Conservation (phyloP, 2,329 filamentous ascomycete species). For the Trichophyton schoenleinii region DNA sequence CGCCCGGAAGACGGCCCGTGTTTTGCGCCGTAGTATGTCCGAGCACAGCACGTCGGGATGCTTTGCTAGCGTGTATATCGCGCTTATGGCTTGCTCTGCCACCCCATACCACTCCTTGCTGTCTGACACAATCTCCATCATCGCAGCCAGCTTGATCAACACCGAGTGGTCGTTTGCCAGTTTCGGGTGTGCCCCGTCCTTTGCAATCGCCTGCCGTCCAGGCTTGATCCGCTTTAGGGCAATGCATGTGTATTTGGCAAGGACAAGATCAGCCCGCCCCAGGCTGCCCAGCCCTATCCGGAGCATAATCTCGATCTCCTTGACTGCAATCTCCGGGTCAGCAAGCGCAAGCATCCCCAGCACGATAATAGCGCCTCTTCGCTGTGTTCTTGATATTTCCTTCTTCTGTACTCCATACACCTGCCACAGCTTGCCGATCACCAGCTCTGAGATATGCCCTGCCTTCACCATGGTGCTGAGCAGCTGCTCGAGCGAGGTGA, state of each 20-base stretch:
- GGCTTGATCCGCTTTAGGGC: slow-evolving; percentile 85
- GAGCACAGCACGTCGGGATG: slow-evolving; percentile 90
- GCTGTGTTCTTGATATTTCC: slow-evolving; percentile 82
- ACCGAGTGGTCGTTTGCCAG: slow-evolving; percentile 88
- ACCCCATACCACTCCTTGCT: slow-evolving; percentile 93
- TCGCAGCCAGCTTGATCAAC: slow-evolving; percentile 63
- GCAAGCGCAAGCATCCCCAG: slow-evolving; percentile 92
- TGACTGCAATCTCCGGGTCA: slow-evolving; percentile 81
- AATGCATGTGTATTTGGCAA: slow-evolving; percentile 92
- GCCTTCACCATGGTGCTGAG: slow-evolving; percentile 96
- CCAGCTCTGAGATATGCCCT: slow-evolving; percentile 69
- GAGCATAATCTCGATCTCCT: slow-evolving; percentile 89
- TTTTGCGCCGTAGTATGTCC: slow-evolving; percentile 77
- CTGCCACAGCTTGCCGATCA: slow-evolving; percentile 90
- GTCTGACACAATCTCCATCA: slow-evolving; percentile 73
- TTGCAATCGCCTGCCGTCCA: slow-evolving; percentile 66
- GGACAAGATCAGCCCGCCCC: slow-evolving; percentile 68
- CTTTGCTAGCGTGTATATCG: slow-evolving; percentile 86
- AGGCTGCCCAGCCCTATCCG: slow-evolving; percentile 73
- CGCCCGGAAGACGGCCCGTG: slow-evolving; percentile 61
- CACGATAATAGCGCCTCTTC: slow-evolving; percentile 87
- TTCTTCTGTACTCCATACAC: slow-evolving; percentile 90
- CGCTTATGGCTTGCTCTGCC: slow-evolving; percentile 88
- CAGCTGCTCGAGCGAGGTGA: slow-evolving; percentile 90
- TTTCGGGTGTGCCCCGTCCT: slow-evolving; percentile 51